Conservation (phyloP, 441 rosid genomes). For the Dalechampia spathulata region DNA sequence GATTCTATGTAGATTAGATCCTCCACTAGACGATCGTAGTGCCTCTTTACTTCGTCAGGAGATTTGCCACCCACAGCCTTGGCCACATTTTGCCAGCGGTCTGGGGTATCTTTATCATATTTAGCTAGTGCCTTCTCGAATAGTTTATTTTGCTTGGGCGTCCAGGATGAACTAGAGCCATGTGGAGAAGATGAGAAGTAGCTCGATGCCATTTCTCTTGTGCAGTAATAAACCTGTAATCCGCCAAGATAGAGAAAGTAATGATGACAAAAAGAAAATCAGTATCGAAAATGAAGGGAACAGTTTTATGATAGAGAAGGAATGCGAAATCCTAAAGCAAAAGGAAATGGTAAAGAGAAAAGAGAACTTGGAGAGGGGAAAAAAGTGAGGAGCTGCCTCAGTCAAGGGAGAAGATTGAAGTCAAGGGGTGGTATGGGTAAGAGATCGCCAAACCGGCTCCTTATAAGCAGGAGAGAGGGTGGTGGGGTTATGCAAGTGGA, state of each 20-base stretch:
- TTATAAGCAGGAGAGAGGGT: slow-evolving; percentile 42
- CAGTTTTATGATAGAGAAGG: too few relatives aligned
- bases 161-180: slow-evolving; percentile 54
- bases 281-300: too few relatives aligned
- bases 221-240: too few relatives aligned
- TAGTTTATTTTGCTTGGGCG: slow-evolving; percentile 65
- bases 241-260: too few relatives aligned
- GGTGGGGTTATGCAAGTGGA: slow-evolving; percentile 54
- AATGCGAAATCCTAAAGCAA: too few relatives aligned
- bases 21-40: slow-evolving; percentile 64
- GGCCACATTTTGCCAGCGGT: slow-evolving; percentile 71
- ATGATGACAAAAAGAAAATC: too few relatives aligned
- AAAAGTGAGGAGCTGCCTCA: too few relatives aligned
- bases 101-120: slow-evolving; percentile 48
- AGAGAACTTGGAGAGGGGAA: too few relatives aligned
- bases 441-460: slow-evolving; percentile 33
- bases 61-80: slow-evolving; percentile 63
- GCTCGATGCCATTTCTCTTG: slow-evolving; percentile 58
- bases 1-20: slow-evolving; percentile 74
- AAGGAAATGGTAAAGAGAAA: too few relatives aligned
- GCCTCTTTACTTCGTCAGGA: slow-evolving; percentile 61
- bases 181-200: slow-evolving; percentile 36
- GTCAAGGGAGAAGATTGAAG: too few relatives aligned
- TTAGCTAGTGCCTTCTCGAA: slow-evolving; percentile 79
- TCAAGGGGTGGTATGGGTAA: slow-evolving; percentile 26